phyloP scores from a whole-genome alignment of 2,329 filamentous ascomycete species.

The Thelonectria olida region DNA sequence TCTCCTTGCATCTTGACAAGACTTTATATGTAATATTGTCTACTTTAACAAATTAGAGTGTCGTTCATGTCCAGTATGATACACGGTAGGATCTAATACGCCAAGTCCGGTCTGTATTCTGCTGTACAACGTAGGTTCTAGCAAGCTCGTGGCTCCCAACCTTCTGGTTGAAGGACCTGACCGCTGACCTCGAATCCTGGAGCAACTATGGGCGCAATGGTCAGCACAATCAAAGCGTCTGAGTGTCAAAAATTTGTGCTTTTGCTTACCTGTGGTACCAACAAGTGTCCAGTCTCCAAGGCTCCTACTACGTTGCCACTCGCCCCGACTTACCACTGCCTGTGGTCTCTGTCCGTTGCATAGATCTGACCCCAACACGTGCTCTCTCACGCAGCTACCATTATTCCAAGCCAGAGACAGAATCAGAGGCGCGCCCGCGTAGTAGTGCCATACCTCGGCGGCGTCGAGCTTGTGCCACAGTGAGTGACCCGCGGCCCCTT shows the following conservation, averaged over 20 bases:
- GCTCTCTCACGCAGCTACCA: conserved; percentile 40
- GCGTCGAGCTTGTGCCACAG: conserved; percentile 60
- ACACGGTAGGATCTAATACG: no score
- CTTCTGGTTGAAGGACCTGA: conserved; percentile 16
- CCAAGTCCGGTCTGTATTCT: no score
- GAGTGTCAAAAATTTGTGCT: not conserved
- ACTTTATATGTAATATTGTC: no score
- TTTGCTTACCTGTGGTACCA: not conserved
- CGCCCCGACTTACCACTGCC: conserved; percentile 3
- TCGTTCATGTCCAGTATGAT: no score
- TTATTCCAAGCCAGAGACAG: conserved; percentile 56
- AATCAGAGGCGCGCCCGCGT: conserved; percentile 59
- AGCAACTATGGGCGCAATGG: conserved; percentile 5
- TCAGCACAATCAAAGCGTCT: not conserved
- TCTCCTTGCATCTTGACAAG: no score
- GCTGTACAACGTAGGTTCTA: not conserved
- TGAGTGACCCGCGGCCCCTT: conserved; percentile 53
- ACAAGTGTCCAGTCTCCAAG: not conserved
- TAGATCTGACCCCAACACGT: conserved; percentile 17
- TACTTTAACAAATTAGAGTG: no score
- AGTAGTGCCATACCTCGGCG: conserved; percentile 63
- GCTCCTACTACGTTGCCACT: not conserved
- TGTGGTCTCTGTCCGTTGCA: conserved; percentile 21
- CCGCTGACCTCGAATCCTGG: conserved; percentile 21
- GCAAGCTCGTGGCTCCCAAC: conserved; percentile 24